Evolutionary conservation across 164 flowering plant genomes (phyloP).

Genomic region (Magnolia officinalis): DNA sequence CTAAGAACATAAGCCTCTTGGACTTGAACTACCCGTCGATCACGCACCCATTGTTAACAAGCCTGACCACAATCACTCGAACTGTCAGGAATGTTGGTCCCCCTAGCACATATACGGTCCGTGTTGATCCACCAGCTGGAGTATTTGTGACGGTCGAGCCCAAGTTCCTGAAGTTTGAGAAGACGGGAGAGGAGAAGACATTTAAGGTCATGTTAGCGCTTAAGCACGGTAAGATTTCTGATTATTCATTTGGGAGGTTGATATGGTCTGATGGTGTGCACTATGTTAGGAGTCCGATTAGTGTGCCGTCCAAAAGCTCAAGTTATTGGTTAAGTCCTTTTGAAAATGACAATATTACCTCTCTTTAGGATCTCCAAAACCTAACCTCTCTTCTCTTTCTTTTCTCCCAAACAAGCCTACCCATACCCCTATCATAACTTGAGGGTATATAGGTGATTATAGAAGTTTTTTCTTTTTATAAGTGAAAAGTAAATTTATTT

Average conservation of each 20-base stretch:
- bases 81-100: conserved; percentile 66
- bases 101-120: conserved; percentile 42
- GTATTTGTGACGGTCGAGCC: conserved; percentile 42
- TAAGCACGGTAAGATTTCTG: conserved; percentile 2
- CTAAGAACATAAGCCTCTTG: not conserved
- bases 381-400: too few species aligned
- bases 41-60: conserved; percentile 13
- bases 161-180: conserved; percentile 32
- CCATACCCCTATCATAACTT: too few species aligned
- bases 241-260: conserved; percentile 55
- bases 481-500: too few species aligned
- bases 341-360: too few species aligned
- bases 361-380: too few species aligned
- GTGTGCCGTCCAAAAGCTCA: conserved; percentile 15
- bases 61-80: conserved; percentile 22
- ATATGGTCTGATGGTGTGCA: conserved; percentile 69
- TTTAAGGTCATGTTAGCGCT: conserved; percentile 34
- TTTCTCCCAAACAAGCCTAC: too few species aligned
- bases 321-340: too few species aligned
- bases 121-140: conserved; percentile 36
- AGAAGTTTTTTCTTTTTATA: too few species aligned
- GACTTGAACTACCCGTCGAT: conserved; percentile 31
- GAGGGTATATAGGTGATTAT: too few species aligned
- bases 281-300: conserved; percentile 65
- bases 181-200: conserved; percentile 53